Evolutionary conservation across 2,329 filamentous ascomycete genomes (phyloP).

Genomic region (Fusarium azukiicola): DNA sequence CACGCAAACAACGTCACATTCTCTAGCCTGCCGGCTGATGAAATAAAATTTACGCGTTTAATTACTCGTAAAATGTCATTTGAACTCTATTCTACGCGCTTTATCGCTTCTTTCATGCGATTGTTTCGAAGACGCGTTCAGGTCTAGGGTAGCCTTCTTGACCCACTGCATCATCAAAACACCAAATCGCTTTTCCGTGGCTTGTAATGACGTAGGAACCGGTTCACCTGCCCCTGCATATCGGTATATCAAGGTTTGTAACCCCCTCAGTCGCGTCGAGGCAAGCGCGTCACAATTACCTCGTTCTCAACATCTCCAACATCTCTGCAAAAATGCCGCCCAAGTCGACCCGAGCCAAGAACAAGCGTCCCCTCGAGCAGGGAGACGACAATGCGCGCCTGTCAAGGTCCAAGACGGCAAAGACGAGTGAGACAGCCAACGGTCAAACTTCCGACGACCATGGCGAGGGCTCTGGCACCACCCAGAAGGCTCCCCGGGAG

Average conservation of each 20-base stretch:
- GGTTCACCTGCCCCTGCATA: background rate
- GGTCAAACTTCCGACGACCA: background rate
- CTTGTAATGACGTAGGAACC: background rate
- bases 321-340: slow-evolving; percentile 28
- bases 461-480: background rate
- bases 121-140: background rate
- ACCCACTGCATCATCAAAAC: background rate
- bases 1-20: background rate
- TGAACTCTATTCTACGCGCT: background rate
- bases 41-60: background rate
- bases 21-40: fast-evolving
- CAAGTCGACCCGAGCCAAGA: background rate
- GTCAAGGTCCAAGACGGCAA: slow-evolving; percentile 23
- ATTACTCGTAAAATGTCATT: background rate
- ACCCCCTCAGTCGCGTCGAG: background rate
- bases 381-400: background rate
- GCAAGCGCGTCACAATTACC: background rate
- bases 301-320: background rate
- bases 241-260: background rate
- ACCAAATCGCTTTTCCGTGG: slow-evolving; percentile 15
- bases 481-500: background rate
- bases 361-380: slow-evolving; percentile 26
- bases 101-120: background rate
- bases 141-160: background rate
- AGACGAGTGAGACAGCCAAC: background rate